Evolutionary conservation across 2,329 filamentous ascomycete species (phyloP), one percentile per base, ranked within the genome.

Genomic region (Aaosphaeria arxii): DNA sequence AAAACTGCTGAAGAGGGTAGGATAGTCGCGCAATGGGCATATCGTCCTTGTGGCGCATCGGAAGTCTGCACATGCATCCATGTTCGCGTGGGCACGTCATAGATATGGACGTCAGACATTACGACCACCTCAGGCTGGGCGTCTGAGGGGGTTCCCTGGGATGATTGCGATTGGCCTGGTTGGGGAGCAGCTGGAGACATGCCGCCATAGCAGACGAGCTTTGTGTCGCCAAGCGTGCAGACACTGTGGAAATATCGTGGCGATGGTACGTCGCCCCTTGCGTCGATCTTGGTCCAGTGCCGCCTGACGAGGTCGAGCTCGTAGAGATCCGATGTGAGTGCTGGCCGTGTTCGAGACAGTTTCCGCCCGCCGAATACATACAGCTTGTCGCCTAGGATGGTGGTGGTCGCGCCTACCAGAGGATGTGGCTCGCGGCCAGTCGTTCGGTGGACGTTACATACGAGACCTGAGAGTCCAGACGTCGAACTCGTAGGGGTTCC

Each of bases 51-150:
- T 0, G 94, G 94, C 0, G 89, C 80, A 47, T 96, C 90, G 42
- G 84, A 81, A 0, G 90, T 86, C 1, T 86, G 82, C 40, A 99
- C 84, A 51, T 85, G 89, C 17, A 88, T 92, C 94, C 94, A 99
- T 42, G 80, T 87, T 61, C 82, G 86, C 0, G 87, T 87, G 1
- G 83, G 80, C 1, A 94, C 89, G 68, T 99, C 92, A 70, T 90
- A 97, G 31, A 99, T 89, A 70, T 97, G 89, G 47, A 97, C 90
- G 71, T 99, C 94, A 5, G 92, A 96, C 91, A 99, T 96, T 48
- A 97, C 94, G 1, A 91, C 87, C 4, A 97, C 89, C 63, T 96
- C 91, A 35, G 90, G 85, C 58, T 91, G 88, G 46, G 84, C 76
- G 53, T 91, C 88, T 49, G 76, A 71, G 1, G 63, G 56, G 30